These are phyloP conservation scores for Umbelopsis sp. DNA, from an alignment of 192 early-diverging fungal genomes.

Conservation along the genomic window DNA sequence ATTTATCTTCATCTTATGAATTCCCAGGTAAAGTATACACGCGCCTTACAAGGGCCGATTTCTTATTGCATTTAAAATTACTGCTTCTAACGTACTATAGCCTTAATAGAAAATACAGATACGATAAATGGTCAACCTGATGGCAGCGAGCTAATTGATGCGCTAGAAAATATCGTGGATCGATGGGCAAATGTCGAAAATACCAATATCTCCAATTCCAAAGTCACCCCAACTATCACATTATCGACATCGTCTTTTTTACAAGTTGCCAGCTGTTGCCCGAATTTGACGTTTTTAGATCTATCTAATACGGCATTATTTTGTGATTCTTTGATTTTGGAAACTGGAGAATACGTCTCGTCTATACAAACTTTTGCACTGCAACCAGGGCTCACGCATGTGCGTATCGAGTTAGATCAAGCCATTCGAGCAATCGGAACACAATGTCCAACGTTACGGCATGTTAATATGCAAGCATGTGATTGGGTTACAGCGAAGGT, in stretches of 20 bases:
- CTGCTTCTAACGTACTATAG: neutral
- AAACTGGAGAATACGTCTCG: conserved; percentile 52
- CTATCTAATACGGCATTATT: conserved; percentile 37
- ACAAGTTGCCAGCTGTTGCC: conserved; percentile 44
- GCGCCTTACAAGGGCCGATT: too few species aligned
- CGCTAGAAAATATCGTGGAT: neutral
- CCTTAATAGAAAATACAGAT: neutral
- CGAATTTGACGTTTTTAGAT: conserved; percentile 37
- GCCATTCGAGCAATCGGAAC: conserved; percentile 42
- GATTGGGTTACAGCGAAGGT: conserved; percentile 47
- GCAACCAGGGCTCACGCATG: conserved; percentile 47
- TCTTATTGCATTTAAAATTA: too few species aligned
- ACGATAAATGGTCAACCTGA: neutral
- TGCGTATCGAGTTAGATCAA: conserved; percentile 33
- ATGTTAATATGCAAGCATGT: conserved; percentile 43
- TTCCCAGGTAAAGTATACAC: neutral
- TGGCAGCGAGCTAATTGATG: neutral
- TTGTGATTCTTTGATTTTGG: conserved; percentile 40
- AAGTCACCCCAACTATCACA: conserved; percentile 29
- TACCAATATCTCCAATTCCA: conserved; percentile 7
- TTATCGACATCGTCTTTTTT: conserved; percentile 50
- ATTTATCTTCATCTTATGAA: conserved; percentile 35
- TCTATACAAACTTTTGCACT: conserved; percentile 43
- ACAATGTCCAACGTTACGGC: conserved; percentile 34
- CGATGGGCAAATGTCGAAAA: neutral